Conservation (phyloP, 495 filamentous ascomycete species). For the Penicillium bovifimosum region DNA sequence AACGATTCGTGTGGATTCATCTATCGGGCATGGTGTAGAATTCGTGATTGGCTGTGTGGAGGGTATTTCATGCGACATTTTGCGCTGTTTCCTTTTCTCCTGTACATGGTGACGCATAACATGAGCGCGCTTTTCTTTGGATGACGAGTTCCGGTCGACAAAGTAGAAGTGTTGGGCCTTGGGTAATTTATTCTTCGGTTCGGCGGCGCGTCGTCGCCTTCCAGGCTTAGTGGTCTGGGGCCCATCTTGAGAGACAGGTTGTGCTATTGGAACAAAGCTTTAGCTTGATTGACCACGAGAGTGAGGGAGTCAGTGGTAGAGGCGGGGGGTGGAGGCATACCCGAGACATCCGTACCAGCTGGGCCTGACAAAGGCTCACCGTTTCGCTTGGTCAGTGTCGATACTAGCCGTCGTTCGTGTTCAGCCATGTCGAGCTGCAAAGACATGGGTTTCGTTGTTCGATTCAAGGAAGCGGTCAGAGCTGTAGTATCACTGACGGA, state of each 20-base stretch:
- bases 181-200: slow-evolving; percentile 14
- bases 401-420: slow-evolving; percentile 11
- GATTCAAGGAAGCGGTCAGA: slow-evolving; percentile 18
- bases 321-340: slow-evolving; percentile 4
- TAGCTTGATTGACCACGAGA: background rate
- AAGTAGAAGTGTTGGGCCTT: slow-evolving; percentile 42
- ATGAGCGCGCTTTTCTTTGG: slow-evolving; percentile 43
- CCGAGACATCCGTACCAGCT: slow-evolving; percentile 10
- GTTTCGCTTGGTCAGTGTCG: slow-evolving; percentile 2
- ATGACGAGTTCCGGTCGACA: slow-evolving; percentile 41
- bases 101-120: slow-evolving; percentile 49
- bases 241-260: slow-evolving; percentile 12
- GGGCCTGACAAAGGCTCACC: background rate
- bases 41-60: slow-evolving; percentile 9
- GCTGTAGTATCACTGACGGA: slow-evolving; percentile 24
- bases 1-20: slow-evolving; percentile 11
- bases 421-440: slow-evolving; percentile 26
- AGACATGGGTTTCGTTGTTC: slow-evolving; percentile 2
- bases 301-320: background rate
- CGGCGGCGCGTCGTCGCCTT: slow-evolving; percentile 22
- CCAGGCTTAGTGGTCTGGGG: slow-evolving; percentile 18
- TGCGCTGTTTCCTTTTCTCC: slow-evolving; percentile 38
- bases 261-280: slow-evolving; percentile 5
- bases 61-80: slow-evolving; percentile 16
- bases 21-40: slow-evolving; percentile 20